A percentile compares a stretch with the other conserved stretches of the same genome.
phyloP scores from a whole-genome alignment of 2,329 filamentous ascomycete genomes.

The Escovopsis weberi region DNA sequence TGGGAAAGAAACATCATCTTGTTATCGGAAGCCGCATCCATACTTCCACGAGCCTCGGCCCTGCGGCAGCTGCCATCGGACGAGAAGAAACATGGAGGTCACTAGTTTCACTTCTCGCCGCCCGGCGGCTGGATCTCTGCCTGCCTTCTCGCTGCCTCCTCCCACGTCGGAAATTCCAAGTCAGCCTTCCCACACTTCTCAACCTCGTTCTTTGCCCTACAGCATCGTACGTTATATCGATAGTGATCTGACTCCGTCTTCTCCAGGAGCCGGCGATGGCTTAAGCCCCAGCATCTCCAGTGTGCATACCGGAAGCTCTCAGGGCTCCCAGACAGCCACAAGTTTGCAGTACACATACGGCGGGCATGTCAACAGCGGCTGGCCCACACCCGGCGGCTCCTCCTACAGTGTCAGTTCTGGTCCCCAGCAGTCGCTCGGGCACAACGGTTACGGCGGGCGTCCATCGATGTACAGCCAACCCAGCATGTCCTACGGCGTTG shows the following conservation, averaged over 20 bases:
- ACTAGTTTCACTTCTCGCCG: slow-evolving; percentile 21
- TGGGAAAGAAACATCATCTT: background rate
- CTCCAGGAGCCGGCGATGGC: slow-evolving; percentile 41
- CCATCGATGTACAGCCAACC: slow-evolving; percentile 34
- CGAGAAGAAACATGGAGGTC: slow-evolving; percentile 13
- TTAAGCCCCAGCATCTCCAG: slow-evolving; percentile 47
- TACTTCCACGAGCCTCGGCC: background rate
- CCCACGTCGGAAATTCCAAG: slow-evolving; percentile 22
- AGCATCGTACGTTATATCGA: slow-evolving; percentile 6
- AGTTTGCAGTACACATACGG: slow-evolving; percentile 34
- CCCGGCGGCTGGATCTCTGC: slow-evolving; percentile 18
- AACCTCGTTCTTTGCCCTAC: slow-evolving; percentile 14
- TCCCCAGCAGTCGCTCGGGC: slow-evolving; percentile 14
- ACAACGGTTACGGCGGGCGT: slow-evolving; percentile 15
- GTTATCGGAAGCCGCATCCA: background rate
- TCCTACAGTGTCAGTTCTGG: slow-evolving; percentile 40
- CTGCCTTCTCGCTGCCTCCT: slow-evolving; percentile 22
- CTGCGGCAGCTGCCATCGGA: background rate
- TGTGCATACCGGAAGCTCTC: slow-evolving; percentile 44
- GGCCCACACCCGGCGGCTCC: slow-evolving; percentile 37
- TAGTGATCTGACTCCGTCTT: slow-evolving; percentile 9
- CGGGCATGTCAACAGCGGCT: slow-evolving; percentile 38
- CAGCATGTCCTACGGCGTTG: slow-evolving; percentile 24
- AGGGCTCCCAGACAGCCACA: slow-evolving; percentile 40
- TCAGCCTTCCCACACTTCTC: slow-evolving; percentile 13